These are phyloP conservation scores for Heimioporus retisporus DNA, from an alignment of 1,284 basidiomycete genomes.

Conservation along the genomic window DNA sequence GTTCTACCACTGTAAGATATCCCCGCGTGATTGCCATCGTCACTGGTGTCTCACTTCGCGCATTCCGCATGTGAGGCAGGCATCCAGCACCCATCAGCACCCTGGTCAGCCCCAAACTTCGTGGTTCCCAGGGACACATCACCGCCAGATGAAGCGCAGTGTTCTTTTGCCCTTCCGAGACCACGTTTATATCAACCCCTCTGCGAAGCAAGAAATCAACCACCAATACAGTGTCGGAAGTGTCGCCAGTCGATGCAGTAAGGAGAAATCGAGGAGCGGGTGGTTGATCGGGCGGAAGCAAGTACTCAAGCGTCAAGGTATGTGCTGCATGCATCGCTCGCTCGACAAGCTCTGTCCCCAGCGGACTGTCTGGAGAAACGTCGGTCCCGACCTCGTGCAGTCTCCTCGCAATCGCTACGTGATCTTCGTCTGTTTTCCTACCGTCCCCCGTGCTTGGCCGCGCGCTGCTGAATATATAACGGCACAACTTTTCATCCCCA, in stretches of 20 bases:
- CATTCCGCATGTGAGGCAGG: background rate
- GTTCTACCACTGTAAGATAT: too few species aligned
- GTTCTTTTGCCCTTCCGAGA: background rate
- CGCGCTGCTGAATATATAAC: background rate
- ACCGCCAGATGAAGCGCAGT: slow-evolving; percentile 8
- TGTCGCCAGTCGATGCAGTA: background rate
- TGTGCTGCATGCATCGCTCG: slow-evolving; percentile 5
- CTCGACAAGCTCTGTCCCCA: background rate
- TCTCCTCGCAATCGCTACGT: background rate
- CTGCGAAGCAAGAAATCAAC: background rate
- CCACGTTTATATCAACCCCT: background rate
- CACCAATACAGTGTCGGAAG: background rate
- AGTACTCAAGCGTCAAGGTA: slow-evolving; percentile 2
- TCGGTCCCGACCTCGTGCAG: background rate
- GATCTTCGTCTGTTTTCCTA: background rate
- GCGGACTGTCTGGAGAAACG: slow-evolving; percentile 1
- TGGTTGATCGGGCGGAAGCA: background rate
- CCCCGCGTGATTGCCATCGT: background rate
- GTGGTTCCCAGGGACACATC: slow-evolving; percentile 12
- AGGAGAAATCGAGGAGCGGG: background rate
- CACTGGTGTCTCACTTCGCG: background rate
- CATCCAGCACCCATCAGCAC: slow-evolving; percentile 1
- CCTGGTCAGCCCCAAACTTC: background rate
- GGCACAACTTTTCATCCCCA: background rate
- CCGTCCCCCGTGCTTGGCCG: background rate